Percentiles rank a stretch among this genome's conserved stretches.
These are phyloP conservation scores for Gossypium aridum DNA, from an alignment of 441 rosid species.

Conservation along the genomic window DNA sequence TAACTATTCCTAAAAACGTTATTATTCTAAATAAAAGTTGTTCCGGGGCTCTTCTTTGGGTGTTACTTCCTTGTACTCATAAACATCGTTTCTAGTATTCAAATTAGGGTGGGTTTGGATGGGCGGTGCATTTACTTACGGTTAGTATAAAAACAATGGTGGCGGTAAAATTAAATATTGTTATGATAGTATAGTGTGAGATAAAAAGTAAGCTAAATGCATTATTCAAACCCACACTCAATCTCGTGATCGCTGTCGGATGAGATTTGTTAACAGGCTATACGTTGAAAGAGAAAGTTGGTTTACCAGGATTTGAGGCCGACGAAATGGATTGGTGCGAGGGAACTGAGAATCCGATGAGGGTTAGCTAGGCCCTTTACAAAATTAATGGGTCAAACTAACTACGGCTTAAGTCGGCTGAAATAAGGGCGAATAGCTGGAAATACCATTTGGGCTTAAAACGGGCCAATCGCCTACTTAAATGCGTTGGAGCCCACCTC, in stretches of 20 bases:
- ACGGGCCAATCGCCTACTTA: not conserved
- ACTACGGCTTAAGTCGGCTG: not conserved
- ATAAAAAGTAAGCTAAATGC: too few species aligned
- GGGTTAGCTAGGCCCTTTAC: not conserved
- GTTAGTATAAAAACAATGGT: too few species aligned
- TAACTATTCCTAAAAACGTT: too few species aligned
- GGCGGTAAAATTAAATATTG: too few species aligned
- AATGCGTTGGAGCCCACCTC: too few species aligned
- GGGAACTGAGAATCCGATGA: not conserved
- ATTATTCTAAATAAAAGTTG: too few species aligned
- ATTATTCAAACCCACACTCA: not conserved
- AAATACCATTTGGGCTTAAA: not conserved
- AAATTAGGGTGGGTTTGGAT: not conserved
- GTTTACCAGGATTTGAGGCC: not conserved
- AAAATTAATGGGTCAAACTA: not conserved
- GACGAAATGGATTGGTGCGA: not conserved
- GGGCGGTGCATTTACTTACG: too few species aligned
- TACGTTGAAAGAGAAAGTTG: not conserved
- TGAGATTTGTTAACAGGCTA: not conserved
- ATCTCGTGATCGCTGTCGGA: conserved; percentile 23
- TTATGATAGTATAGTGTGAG: too few species aligned
- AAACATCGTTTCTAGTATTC: not conserved
- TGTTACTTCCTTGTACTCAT: not conserved
- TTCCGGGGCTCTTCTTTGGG: conserved; percentile 66
- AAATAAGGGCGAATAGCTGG: not conserved